Conservation (phyloP, 2,329 filamentous ascomycete species). For the Verticillium isaacii region DNA sequence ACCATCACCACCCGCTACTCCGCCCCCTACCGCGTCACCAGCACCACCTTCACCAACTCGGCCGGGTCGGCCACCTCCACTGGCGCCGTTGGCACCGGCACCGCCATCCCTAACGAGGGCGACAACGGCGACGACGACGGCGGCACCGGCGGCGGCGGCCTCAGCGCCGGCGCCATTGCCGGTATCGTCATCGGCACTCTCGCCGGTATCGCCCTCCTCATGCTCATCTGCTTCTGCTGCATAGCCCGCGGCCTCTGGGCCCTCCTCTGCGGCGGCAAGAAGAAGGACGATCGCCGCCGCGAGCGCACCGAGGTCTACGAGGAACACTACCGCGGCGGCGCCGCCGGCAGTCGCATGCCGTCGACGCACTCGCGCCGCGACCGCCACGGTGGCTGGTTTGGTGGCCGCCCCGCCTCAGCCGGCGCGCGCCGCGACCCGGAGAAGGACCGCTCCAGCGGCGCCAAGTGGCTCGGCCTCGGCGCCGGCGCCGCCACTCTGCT, state of each 20-base stretch:
- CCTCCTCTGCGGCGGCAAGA: slow-evolving; percentile 56
- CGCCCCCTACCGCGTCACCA: slow-evolving; percentile 46
- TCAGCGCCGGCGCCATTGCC: slow-evolving; percentile 71
- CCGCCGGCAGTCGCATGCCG: slow-evolving; percentile 33
- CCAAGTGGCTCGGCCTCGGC: slow-evolving; percentile 49
- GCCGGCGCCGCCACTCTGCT: slow-evolving; percentile 46
- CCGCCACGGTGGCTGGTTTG: slow-evolving; percentile 52
- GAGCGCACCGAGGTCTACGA: slow-evolving; percentile 58
- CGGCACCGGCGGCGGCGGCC: slow-evolving; percentile 34
- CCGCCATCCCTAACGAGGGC: slow-evolving; percentile 29
- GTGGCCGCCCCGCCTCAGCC: slow-evolving; percentile 32
- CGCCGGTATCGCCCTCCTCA: slow-evolving; percentile 60
- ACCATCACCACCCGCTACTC: slow-evolving; percentile 51
- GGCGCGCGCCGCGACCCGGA: slow-evolving; percentile 39
- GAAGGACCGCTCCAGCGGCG: slow-evolving; percentile 42
- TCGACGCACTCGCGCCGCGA: slow-evolving; percentile 44
- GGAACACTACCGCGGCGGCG: slow-evolving; percentile 49
- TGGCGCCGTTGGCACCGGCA: slow-evolving; percentile 48
- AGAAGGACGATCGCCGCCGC: slow-evolving; percentile 39
- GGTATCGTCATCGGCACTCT: slow-evolving; percentile 75
- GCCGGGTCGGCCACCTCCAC: slow-evolving; percentile 41
- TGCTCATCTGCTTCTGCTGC: slow-evolving; percentile 72
- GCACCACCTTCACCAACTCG: slow-evolving; percentile 40
- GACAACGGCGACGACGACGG: slow-evolving; percentile 21
- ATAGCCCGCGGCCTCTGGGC: slow-evolving; percentile 59